These are phyloP conservation scores for Vanrija humicola DNA, from an alignment of 1,284 basidiomycete species.

Conservation along the genomic window DNA sequence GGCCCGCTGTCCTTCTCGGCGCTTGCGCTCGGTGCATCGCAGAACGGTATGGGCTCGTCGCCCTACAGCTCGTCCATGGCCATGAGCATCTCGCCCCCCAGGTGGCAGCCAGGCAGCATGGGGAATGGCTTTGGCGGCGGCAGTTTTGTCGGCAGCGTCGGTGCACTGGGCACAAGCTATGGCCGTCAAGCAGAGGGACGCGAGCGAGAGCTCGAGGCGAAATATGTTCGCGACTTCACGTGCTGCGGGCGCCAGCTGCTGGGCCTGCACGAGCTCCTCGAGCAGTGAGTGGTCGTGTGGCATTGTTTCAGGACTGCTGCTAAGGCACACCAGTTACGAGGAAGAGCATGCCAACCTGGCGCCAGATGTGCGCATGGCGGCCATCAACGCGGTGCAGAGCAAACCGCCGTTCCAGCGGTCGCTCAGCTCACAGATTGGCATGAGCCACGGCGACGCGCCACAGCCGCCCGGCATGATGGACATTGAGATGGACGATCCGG, in stretches of 20 bases:
- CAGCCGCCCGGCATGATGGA: constrained; percentile 51
- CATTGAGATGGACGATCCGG: constrained; percentile 47
- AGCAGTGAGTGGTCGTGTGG: constrained; percentile 41
- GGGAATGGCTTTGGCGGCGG: constrained; percentile 18
- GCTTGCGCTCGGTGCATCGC: constrained; percentile 28
- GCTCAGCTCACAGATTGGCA: neutral
- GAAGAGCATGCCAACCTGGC: constrained; percentile 48
- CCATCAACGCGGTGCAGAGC: constrained; percentile 39
- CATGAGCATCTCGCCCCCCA: constrained; percentile 45
- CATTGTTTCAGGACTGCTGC: constrained; percentile 4
- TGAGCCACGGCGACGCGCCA: constrained; percentile 39
- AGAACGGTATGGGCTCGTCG: constrained; percentile 13
- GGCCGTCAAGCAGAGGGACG: constrained; percentile 39
- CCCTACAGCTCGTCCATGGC: constrained; percentile 31
- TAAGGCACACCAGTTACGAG: constrained; percentile 39
- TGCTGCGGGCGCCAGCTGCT: constrained; percentile 48
- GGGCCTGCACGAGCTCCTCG: constrained; percentile 48
- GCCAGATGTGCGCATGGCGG: constrained; percentile 44
- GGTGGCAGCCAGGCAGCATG: constrained; percentile 32
- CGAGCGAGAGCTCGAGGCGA: constrained; percentile 47
- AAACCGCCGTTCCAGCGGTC: constrained; percentile 10
- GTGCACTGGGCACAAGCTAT: constrained; percentile 38
- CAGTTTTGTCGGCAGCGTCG: constrained; percentile 39
- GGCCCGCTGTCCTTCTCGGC: constrained; percentile 33
- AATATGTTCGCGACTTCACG: constrained; percentile 48